Evolutionary conservation across 345 rosid genomes (phyloP).

Genomic region (Euphorbia peplus): DNA sequence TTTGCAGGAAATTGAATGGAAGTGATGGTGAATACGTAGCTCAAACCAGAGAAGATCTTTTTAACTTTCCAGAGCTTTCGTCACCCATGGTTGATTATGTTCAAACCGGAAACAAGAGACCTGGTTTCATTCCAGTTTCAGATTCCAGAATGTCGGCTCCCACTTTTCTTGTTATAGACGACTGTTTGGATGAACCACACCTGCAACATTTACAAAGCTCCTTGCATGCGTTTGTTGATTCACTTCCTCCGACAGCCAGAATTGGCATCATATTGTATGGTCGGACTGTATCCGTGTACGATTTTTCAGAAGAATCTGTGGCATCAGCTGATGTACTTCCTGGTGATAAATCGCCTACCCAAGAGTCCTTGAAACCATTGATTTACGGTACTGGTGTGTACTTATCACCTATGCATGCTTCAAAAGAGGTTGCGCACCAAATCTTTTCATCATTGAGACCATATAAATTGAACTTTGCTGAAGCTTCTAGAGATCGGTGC

Average conservation of each 20-base stretch:
- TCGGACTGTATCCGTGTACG: constrained; percentile 80
- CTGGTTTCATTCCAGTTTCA: constrained; percentile 82
- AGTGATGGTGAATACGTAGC: constrained; percentile 89
- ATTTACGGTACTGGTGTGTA: constrained; percentile 92
- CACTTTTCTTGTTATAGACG: constrained; percentile 84
- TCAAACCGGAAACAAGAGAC: constrained; percentile 78
- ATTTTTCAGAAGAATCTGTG: constrained; percentile 82
- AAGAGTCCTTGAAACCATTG: constrained; percentile 76
- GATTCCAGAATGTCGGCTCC: constrained; percentile 88
- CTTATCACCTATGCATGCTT: constrained; percentile 93
- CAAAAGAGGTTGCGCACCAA: constrained; percentile 82
- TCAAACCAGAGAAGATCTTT: constrained; percentile 66
- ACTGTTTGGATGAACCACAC: constrained; percentile 94
- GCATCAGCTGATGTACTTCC: constrained; percentile 98
- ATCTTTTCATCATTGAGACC: constrained; percentile 92
- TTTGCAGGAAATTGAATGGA: constrained; percentile 67
- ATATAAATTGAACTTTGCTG: constrained; percentile 62
- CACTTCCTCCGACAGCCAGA: constrained; percentile 70
- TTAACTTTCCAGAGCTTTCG: constrained; percentile 68
- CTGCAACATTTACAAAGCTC: constrained; percentile 96
- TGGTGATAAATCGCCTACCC: constrained; percentile 74
- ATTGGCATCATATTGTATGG: constrained; percentile 85
- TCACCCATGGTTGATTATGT: constrained; percentile 80
- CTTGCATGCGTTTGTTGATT: constrained; percentile 91
- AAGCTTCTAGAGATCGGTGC: constrained; percentile 89